phyloP scores from a whole-genome alignment of 371 early-diverging fungal genomes.

The Rhizomucor miehei region DNA sequence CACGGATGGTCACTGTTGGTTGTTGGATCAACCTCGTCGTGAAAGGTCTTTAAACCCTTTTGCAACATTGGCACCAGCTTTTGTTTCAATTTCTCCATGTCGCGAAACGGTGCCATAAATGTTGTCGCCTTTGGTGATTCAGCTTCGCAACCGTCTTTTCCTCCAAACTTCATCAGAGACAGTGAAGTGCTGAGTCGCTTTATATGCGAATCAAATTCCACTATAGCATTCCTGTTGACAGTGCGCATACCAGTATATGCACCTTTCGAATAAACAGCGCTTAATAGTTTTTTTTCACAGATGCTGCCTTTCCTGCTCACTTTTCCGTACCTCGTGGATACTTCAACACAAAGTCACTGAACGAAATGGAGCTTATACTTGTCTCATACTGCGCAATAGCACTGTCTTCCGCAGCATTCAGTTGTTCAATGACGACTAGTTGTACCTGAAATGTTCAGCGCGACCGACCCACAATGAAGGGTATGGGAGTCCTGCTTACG shows the following conservation, averaged over 20 bases:
- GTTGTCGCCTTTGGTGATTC: constrained; percentile 21
- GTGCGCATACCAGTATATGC: constrained; percentile 58
- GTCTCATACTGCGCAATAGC: constrained; percentile 15
- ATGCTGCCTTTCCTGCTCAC: too few relatives aligned
- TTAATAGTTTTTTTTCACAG: too few relatives aligned
- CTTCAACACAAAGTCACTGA: constrained; percentile 32
- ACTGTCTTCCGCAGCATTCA: constrained; percentile 13
- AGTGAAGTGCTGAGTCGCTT: constrained; percentile 48
- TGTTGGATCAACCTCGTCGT: constrained; percentile 15
- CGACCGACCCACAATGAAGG: too few relatives aligned
- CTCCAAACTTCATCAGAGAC: constrained; percentile 31
- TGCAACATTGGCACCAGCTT: constrained; percentile 39
- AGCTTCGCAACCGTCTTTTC: constrained; percentile 5
- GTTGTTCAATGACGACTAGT: constrained; percentile 36
- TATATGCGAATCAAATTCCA: constrained; percentile 49
- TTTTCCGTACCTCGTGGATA: constrained; percentile 41
- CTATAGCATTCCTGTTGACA: constrained; percentile 33
- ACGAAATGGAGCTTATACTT: constrained; percentile 5
- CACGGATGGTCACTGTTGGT: too few relatives aligned
- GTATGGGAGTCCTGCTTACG: too few relatives aligned
- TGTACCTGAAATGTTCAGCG: too few relatives aligned
- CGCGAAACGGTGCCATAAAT: constrained; percentile 28
- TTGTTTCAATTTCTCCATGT: constrained; percentile 25
- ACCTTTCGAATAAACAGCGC: constrained; percentile 14
- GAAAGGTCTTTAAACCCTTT: constrained; percentile 42